A percentile compares a stretch with the other conserved stretches of the same genome.
phyloP scores from a whole-genome alignment of 2,329 filamentous ascomycete genomes.

The Pseudofabraea citricarpa region DNA sequence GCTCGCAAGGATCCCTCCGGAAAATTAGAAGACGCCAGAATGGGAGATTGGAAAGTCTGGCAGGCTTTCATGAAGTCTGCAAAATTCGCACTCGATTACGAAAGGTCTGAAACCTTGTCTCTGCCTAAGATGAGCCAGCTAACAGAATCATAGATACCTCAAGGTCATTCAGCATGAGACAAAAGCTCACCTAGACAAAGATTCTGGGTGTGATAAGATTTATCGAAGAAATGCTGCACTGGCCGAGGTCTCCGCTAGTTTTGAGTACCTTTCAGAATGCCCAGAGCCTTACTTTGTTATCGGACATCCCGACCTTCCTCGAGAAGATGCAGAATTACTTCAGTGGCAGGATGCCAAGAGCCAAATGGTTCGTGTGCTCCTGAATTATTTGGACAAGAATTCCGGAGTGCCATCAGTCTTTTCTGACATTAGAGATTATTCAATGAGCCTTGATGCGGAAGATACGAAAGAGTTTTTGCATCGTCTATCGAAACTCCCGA shows the following conservation, averaged over 20 bases:
- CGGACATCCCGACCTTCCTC: neutral
- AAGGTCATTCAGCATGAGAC: too few species aligned
- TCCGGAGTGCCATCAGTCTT: constrained; percentile 25
- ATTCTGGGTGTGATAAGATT: constrained; percentile 26
- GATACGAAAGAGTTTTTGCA: constrained; percentile 1
- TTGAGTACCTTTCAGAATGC: constrained; percentile 11
- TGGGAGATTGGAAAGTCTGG: constrained; percentile 30
- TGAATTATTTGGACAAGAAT: constrained; percentile 24
- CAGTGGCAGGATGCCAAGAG: neutral
- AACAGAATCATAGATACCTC: too few species aligned
- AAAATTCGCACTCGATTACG: constrained; percentile 11
- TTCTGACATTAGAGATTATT: constrained; percentile 23
- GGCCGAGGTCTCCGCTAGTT: constrained; percentile 20
- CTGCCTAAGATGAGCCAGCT: too few species aligned
- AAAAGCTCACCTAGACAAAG: constrained; percentile 24
- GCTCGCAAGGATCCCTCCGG: constrained; percentile 22
- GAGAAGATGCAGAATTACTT: neutral
- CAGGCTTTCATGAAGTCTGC: constrained; percentile 23
- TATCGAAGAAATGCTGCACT: constrained; percentile 29
- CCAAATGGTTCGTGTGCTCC: constrained; percentile 6
- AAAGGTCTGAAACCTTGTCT: too few species aligned
- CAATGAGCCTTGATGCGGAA: constrained; percentile 10
- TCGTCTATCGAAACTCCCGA: neutral
- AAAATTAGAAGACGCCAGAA: constrained; percentile 20
- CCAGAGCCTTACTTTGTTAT: neutral